phyloP scores from a whole-genome alignment of 2,329 filamentous ascomycete species.

The Penicillium griseofulvum region DNA sequence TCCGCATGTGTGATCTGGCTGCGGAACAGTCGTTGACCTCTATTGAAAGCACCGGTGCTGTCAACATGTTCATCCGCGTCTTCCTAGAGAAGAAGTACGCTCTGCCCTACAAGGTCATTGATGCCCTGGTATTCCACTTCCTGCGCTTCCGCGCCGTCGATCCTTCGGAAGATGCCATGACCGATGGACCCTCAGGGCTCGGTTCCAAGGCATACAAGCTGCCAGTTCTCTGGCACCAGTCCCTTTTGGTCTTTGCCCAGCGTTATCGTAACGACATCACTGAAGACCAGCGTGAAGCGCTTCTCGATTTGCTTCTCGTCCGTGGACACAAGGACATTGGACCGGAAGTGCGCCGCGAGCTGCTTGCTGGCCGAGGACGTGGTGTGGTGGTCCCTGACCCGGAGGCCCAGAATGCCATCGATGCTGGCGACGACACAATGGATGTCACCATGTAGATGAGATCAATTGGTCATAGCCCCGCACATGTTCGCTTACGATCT shows the following conservation, averaged over 20 bases:
- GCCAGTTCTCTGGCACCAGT: slow-evolving; percentile 96
- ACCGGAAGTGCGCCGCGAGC: slow-evolving; percentile 83
- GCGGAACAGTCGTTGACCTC: slow-evolving; percentile 77
- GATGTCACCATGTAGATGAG: slow-evolving; percentile 54
- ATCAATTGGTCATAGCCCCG: slow-evolving; percentile 6
- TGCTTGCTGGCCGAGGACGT: slow-evolving; percentile 82
- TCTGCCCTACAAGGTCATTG: slow-evolving; percentile 88
- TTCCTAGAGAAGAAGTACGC: slow-evolving; percentile 97
- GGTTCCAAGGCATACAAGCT: slow-evolving; percentile 62
- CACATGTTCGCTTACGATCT: slow-evolving; percentile 25
- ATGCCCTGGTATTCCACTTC: slow-evolving; percentile 95
- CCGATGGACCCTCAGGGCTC: slow-evolving; percentile 40
- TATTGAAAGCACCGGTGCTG: slow-evolving; percentile 83
- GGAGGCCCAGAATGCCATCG: slow-evolving; percentile 55
- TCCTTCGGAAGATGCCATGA: slow-evolving; percentile 53
- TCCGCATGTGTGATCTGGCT: slow-evolving; percentile 89
- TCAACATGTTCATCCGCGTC: slow-evolving; percentile 91
- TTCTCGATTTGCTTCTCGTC: slow-evolving; percentile 80
- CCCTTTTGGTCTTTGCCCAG: slow-evolving; percentile 85
- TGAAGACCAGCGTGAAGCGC: slow-evolving; percentile 86
- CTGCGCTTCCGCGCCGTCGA: slow-evolving; percentile 75
- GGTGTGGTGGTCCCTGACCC: slow-evolving; percentile 59
- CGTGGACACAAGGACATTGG: slow-evolving; percentile 86
- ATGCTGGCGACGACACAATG: slow-evolving; percentile 90
- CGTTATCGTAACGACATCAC: slow-evolving; percentile 95